Evolutionary conservation across 2,329 filamentous ascomycete species (phyloP), one percentile per base, ranked within the genome.

Genomic region (Fonsecaea erecta): DNA sequence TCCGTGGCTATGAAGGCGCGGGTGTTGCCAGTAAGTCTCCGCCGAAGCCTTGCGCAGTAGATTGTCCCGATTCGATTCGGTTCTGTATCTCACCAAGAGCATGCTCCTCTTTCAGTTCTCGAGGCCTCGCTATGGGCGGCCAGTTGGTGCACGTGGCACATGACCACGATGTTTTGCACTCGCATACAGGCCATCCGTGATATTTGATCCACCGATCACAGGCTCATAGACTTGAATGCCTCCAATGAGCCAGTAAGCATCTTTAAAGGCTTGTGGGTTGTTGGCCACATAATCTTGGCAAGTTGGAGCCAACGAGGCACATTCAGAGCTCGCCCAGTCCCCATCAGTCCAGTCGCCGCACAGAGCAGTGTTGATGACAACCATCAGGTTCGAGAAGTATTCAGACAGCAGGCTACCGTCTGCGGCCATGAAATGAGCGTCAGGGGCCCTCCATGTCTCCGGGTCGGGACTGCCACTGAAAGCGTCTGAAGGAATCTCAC

Each of bases 161-260:
- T 48, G 43, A 48, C 43, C 18, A 48, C 43, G 37, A 12, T 18
- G 26, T 26, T 5, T 21, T 12, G 21, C 21, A 26, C 21, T 24
- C 21, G 18, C 21, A 24, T 26, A 24, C 6, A 16, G 8, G 8
- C 43, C 43, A 12, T 24, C 18, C 11, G 43, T 48, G 21, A 24
- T 48, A 5, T 48, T 48, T 16, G 21, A 48, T 14, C 43, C 18
- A 12, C 43, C 21, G 9, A n/a, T 24, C 14, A 48, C 21, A 14
- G 63, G 32, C 61, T 82, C 77, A 73, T 82, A 92, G 21, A 91
- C 84, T 77, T 85, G 87, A 74, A 92, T 80, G 40, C 82, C 86
- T 74, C 88, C 88, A 77, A 96, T 84, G 65, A 86, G 78, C 90
- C 91, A 96, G 79, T 88, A 94, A 1, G 90, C 85, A 24, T 93